Percentiles rank a stretch among this genome's conserved stretches.
Conservation (phyloP, 371 early-diverging fungal species). For the Fennellomyces sp. region DNA sequence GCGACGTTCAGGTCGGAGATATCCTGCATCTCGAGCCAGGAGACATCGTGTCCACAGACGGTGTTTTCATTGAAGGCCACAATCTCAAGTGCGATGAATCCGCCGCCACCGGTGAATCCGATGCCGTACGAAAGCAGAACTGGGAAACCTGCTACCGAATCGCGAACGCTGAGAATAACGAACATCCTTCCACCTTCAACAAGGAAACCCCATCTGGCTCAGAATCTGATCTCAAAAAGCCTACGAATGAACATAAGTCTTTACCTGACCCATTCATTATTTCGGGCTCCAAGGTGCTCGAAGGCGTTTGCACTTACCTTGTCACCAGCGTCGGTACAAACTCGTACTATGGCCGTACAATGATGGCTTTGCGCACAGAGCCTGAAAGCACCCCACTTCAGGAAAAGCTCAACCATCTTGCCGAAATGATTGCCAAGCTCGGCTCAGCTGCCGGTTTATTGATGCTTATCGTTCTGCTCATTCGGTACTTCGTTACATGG, state of each 20-base stretch:
- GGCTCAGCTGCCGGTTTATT: conserved; percentile 69
- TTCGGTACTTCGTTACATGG: conserved; percentile 63
- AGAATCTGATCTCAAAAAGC: not conserved
- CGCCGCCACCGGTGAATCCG: conserved; percentile 91
- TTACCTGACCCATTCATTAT: conserved; percentile 73
- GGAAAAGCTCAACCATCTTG: conserved; percentile 67
- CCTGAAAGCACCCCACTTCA: conserved; percentile 75
- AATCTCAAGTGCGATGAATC: conserved; percentile 90
- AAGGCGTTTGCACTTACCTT: conserved; percentile 79
- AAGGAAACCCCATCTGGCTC: not conserved
- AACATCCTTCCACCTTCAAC: too few species aligned
- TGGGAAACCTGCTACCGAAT: conserved; percentile 37
- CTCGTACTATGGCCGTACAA: conserved; percentile 77
- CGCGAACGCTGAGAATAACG: too few species aligned
- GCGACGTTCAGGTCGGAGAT: conserved; percentile 88
- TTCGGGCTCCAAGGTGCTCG: conserved; percentile 75
- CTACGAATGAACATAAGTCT: conserved; percentile 14
- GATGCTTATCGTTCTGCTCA: conserved; percentile 65
- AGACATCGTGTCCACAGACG: conserved; percentile 90
- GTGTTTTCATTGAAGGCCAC: conserved; percentile 81
- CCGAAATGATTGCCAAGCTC: conserved; percentile 73
- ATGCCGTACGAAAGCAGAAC: conserved; percentile 65
- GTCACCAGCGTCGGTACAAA: conserved; percentile 73
- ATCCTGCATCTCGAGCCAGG: conserved; percentile 91
- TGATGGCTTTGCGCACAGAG: conserved; percentile 74